A percentile compares a stretch with the other conserved stretches of the same genome.
These are phyloP conservation scores for Yamadazyma olivae DNA, from an alignment of 805 yeast genomes.

Conservation along the genomic window DNA sequence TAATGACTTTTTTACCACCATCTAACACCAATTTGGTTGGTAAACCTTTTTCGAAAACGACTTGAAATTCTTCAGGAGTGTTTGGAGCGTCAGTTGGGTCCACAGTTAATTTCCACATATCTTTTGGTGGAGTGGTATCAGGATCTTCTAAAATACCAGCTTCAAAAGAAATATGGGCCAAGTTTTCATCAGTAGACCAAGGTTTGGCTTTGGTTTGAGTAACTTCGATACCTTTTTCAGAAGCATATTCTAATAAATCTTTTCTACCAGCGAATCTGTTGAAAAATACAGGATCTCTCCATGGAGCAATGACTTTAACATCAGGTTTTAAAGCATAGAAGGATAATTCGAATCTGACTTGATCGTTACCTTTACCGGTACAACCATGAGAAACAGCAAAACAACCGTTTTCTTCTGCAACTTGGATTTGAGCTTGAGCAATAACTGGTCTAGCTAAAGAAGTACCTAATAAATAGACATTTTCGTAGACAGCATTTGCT, in stretches of 20 bases:
- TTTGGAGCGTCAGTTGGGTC: slow-evolving; percentile 97
- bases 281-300: slow-evolving; percentile 97
- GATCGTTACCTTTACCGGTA: slow-evolving; percentile 99
- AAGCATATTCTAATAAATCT: slow-evolving; percentile 92
- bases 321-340: slow-evolving; percentile 98
- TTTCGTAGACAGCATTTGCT: slow-evolving; percentile 96
- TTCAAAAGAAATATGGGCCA: slow-evolving; percentile 98
- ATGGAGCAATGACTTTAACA: slow-evolving; percentile 95
- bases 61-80: slow-evolving; percentile 82
- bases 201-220: slow-evolving; percentile 98
- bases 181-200: slow-evolving; percentile 99
- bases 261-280: slow-evolving; percentile 97
- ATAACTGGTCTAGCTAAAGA: slow-evolving; percentile 98
- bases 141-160: slow-evolving; percentile 99
- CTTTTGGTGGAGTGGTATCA: slow-evolving; percentile 97
- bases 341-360: slow-evolving; percentile 94
- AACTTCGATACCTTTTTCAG: slow-evolving; percentile 87
- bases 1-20: slow-evolving; percentile 55
- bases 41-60: slow-evolving; percentile 80
- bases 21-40: slow-evolving; percentile 79
- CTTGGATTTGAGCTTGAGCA: slow-evolving; percentile 96
- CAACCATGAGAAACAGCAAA: slow-evolving; percentile 99
- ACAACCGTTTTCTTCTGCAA: slow-evolving; percentile 96
- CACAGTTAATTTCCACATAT: slow-evolving; percentile 98
- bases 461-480: slow-evolving; percentile 94